These are phyloP conservation scores for Didymellaceae sp. DNA, from an alignment of 2,329 filamentous ascomycete species.

Conservation along the genomic window DNA sequence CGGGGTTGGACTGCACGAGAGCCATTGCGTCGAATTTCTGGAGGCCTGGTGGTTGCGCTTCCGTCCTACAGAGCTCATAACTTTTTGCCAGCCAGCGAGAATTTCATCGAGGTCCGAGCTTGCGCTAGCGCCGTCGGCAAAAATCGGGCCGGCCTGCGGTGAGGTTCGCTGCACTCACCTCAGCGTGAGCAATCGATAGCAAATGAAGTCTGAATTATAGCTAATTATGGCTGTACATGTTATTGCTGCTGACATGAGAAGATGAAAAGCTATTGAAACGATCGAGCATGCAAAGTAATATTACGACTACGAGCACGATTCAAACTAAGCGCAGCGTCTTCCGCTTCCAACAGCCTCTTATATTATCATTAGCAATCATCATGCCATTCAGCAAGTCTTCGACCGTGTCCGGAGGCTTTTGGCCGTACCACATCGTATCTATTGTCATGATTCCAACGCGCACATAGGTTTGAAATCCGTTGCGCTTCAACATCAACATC, in stretches of 20 bases:
- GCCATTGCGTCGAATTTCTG: slow-evolving; percentile 40
- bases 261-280: too few relatives aligned
- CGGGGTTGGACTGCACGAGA: slow-evolving; percentile 52
- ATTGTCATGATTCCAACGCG: neutral
- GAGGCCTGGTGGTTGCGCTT: slow-evolving; percentile 35
- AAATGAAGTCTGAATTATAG: too few relatives aligned
- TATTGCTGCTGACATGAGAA: too few relatives aligned
- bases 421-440: neutral
- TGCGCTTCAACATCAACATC: neutral
- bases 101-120: slow-evolving; percentile 8
- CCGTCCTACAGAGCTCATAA: slow-evolving; percentile 35
- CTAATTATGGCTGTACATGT: too few relatives aligned
- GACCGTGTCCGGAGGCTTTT: neutral
- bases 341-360: neutral
- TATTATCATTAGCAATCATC: neutral
- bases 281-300: too few relatives aligned
- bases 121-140: slow-evolving; percentile 3
- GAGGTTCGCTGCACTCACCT: neutral
- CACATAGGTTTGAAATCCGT: neutral
- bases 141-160: slow-evolving; percentile 9
- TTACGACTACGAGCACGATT: too few relatives aligned
- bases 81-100: slow-evolving; percentile 27
- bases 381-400: neutral
- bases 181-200: too few relatives aligned
- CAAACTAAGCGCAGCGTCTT: slow-evolving; percentile 2